Conservation (phyloP, 1,139 yeast genomes). For the Saccharomyces hybrid region DNA sequence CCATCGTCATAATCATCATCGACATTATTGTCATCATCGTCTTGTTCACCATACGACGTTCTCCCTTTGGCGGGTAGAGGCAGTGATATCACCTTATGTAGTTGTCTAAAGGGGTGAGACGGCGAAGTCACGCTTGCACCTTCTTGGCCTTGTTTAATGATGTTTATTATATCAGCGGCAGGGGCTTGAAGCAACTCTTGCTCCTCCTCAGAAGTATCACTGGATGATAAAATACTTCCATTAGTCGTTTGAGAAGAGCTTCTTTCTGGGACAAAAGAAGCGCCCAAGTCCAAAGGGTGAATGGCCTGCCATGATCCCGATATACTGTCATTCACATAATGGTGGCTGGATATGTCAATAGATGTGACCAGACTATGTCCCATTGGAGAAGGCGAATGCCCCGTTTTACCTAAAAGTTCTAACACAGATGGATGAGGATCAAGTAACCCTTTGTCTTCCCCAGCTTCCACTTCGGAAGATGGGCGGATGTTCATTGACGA, state of each 20-base stretch:
- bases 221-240: slow-evolving; percentile 25
- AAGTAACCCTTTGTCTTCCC: slow-evolving; percentile 14
- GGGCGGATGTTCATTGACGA: too few species aligned
- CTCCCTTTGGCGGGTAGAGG: slow-evolving; percentile 5
- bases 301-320: slow-evolving; percentile 30
- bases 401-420: slow-evolving; percentile 15
- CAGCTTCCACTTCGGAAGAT: too few species aligned
- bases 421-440: slow-evolving; percentile 30
- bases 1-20: not conserved
- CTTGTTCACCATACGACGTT: too few species aligned
- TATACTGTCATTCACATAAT: slow-evolving; percentile 10
- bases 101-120: too few species aligned
- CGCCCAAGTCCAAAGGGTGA: slow-evolving; percentile 15
- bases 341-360: slow-evolving; percentile 2
- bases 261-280: slow-evolving; percentile 13
- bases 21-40: too few species aligned
- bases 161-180: too few species aligned
- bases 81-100: slow-evolving; percentile 1
- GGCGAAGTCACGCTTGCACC: too few species aligned
- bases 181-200: not conserved
- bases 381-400: slow-evolving; percentile 4
- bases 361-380: not conserved
- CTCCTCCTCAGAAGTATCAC: slow-evolving; percentile 31
- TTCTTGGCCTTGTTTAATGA: too few species aligned
- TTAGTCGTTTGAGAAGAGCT: slow-evolving; percentile 15